Percentiles rank a stretch among this genome's conserved stretches.
These are phyloP conservation scores for Coleophoma cylindrospora DNA, from an alignment of 2,329 filamentous ascomycete genomes.

Conservation along the genomic window DNA sequence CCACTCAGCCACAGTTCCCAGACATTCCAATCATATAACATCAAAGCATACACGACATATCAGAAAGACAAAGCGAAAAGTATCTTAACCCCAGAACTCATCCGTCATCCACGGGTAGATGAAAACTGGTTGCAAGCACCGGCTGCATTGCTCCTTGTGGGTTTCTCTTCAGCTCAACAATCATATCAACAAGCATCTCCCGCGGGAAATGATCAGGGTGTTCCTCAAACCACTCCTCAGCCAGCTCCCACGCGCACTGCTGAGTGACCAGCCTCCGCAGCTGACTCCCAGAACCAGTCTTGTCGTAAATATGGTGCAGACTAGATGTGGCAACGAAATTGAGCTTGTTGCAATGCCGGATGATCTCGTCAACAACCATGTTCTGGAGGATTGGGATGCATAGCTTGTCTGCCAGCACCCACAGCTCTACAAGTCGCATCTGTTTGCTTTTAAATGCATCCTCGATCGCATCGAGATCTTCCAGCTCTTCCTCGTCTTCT, in stretches of 20 bases:
- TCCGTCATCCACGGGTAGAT: no score
- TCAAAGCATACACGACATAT: no score
- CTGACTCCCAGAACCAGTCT: constrained; percentile 13
- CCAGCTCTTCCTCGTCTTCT: no score
- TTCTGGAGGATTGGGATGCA: constrained; percentile 5
- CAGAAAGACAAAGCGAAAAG: no score
- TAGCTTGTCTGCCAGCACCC: constrained; percentile 6
- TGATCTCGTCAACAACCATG: not conserved
- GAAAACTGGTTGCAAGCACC: no score
- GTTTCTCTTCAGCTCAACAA: not conserved
- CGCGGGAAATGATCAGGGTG: not conserved
- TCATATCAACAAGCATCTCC: not conserved
- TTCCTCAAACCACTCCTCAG: not conserved
- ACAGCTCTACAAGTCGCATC: constrained; percentile 2
- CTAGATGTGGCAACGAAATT: constrained; percentile 42
- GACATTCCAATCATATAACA: no score
- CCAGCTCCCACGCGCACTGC: not conserved
- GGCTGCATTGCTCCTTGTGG: no score
- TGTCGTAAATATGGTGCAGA: constrained; percentile 47
- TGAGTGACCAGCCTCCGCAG: not conserved
- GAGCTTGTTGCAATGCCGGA: not conserved
- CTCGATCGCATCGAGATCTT: no score
- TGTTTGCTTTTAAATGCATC: not conserved
- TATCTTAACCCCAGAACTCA: no score
- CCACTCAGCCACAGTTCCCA: no score